Conservation (phyloP, 768 basidiomycete genomes). For the Phylloporus sp. region DNA sequence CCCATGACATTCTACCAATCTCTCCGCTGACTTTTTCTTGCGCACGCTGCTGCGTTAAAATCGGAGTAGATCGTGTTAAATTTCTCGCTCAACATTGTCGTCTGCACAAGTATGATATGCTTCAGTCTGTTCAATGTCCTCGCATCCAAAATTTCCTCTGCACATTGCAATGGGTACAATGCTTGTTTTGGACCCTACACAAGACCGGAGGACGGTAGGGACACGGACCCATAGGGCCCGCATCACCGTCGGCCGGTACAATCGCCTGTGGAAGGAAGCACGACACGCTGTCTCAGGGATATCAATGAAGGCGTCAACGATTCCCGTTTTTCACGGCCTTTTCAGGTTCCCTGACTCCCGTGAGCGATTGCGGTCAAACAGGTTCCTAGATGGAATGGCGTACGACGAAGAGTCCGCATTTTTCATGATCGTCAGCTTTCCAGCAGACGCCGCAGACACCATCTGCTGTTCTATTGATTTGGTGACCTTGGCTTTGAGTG, state of each 20-base stretch:
- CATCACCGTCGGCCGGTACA: constrained; percentile 5
- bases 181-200: not conserved
- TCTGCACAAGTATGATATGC: constrained; percentile 22
- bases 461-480: constrained; percentile 89
- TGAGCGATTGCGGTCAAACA: constrained; percentile 2
- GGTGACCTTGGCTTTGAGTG: constrained; percentile 86
- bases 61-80: constrained; percentile 15
- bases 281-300: constrained; percentile 7
- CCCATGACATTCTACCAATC: constrained; percentile 19
- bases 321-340: constrained; percentile 16
- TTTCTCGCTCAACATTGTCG: constrained; percentile 10
- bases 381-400: not conserved
- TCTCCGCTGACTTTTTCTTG: constrained; percentile 9
- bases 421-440: constrained; percentile 93
- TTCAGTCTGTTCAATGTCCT: constrained; percentile 1
- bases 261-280: not conserved
- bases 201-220: not conserved
- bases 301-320: constrained; percentile 11
- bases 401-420: constrained; percentile 38
- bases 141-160: constrained; percentile 4
- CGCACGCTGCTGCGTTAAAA: constrained; percentile 12
- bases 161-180: not conserved
- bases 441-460: constrained; percentile 81
- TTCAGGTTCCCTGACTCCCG: constrained; percentile 16
- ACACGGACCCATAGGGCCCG: not conserved